These are phyloP conservation scores for Exophiala sp. DNA, from an alignment of 2,329 filamentous ascomycete species.

Conservation along the genomic window DNA sequence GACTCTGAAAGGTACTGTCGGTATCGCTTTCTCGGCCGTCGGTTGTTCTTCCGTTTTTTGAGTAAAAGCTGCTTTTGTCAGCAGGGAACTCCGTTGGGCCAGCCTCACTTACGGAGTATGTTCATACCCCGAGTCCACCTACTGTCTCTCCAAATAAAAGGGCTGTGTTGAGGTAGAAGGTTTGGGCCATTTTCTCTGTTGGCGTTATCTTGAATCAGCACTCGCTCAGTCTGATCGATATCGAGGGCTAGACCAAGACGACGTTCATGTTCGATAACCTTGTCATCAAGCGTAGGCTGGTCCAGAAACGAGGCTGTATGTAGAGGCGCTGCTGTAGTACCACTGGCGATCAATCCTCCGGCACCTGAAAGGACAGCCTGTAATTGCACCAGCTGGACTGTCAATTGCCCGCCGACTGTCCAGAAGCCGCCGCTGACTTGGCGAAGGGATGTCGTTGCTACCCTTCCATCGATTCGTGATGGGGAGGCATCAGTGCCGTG, in stretches of 20 bases:
- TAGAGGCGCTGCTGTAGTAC: slow-evolving; percentile 69
- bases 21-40: slow-evolving; percentile 49
- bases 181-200: neutral
- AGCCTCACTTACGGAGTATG: slow-evolving; percentile 33
- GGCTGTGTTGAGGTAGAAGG: slow-evolving; percentile 24
- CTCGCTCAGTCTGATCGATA: slow-evolving; percentile 65
- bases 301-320: slow-evolving; percentile 57
- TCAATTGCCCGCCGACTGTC: slow-evolving; percentile 69
- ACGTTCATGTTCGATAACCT: slow-evolving; percentile 66
- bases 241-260: slow-evolving; percentile 76
- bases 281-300: slow-evolving; percentile 52
- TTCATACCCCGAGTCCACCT: slow-evolving; percentile 36
- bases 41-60: neutral
- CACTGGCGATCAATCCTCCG: slow-evolving; percentile 63
- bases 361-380: slow-evolving; percentile 57
- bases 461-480: slow-evolving; percentile 33
- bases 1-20: slow-evolving; percentile 76
- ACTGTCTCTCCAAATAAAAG: slow-evolving; percentile 40
- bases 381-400: slow-evolving; percentile 46
- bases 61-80: neutral
- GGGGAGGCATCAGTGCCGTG: slow-evolving; percentile 52
- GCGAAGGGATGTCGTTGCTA: slow-evolving; percentile 31
- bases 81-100: neutral
- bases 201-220: slow-evolving; percentile 50
- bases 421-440: slow-evolving; percentile 70